Conservation (phyloP, 208 protist genomes). For the Crithidia sp. region DNA sequence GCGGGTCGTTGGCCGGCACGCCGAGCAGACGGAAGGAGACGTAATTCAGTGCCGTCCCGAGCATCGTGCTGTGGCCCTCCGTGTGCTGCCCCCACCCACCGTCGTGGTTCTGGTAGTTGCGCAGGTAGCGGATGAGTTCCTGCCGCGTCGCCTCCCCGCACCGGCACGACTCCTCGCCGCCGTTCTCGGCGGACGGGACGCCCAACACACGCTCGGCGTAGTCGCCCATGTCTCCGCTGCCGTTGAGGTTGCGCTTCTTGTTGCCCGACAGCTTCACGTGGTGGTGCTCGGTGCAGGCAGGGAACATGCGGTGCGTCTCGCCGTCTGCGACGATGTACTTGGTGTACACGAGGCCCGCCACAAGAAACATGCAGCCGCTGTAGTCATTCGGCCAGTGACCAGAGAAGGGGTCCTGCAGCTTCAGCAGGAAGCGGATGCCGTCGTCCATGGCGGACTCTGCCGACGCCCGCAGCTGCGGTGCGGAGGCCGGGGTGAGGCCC, state of each 20-base stretch:
- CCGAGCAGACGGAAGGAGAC: constrained; percentile 95
- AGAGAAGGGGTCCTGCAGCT: constrained; percentile 90
- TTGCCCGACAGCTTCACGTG: constrained; percentile 37
- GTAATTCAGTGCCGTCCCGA: constrained; percentile 97
- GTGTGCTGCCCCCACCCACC: constrained; percentile 97
- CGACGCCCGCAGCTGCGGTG: constrained; percentile 22
- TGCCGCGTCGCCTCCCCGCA: constrained; percentile 59
- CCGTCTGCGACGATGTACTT: constrained; percentile 88
- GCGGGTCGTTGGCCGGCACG: constrained; percentile 69
- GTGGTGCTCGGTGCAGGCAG: constrained; percentile 44
- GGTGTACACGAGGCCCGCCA: constrained; percentile 92
- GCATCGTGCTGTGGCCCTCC: constrained; percentile 95
- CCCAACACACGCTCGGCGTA: constrained; percentile 21
- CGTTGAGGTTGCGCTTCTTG: neutral
- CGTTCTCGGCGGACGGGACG: constrained; percentile 16
- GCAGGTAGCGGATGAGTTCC: constrained; percentile 95
- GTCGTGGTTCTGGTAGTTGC: constrained; percentile 94
- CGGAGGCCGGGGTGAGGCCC: constrained; percentile 36
- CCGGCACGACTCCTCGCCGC: constrained; percentile 43
- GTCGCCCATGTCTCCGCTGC: constrained; percentile 12
- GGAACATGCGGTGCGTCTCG: constrained; percentile 74
- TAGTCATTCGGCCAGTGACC: constrained; percentile 98
- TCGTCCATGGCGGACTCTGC: constrained; percentile 52
- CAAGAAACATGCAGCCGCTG: constrained; percentile 96
- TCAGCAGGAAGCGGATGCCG: constrained; percentile 72